Base-by-base conservation (phyloP, 83 land plant species). In the Larix sibirica region DNA sequence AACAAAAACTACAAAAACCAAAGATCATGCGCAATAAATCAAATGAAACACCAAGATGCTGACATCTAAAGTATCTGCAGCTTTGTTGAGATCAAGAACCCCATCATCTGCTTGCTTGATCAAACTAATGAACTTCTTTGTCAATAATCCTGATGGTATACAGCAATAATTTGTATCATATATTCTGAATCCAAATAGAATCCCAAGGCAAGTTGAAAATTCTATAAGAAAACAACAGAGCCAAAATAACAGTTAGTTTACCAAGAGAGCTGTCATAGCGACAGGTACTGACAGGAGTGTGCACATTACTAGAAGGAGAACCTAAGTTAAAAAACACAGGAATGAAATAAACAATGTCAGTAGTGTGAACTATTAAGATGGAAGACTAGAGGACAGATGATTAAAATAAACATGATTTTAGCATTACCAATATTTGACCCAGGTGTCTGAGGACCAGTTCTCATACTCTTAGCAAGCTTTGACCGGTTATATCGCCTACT, bases 241-340 rank as follows among this genome's bases (percentile, higher is more conserved):
- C 23, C 14, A 44, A 71, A 28, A 64, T 4, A 80, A 63, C 9
- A 80, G 33, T 7, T 81, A 38, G 20, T 81, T 87, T 89, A 94
- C 99, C 95, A 76, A 96, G 80, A 50, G 99, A 96, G 87, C 93
- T 96, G 87, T 96, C 99, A 92, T 95, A 95, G 20, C 99, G 94
- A 78, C 99, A 96, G 23, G 85, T 85, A 62, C 93, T 92, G 84
- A 78, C 91, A 12, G 98, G 98, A 83, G 97, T 94, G 26, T 83
- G 86, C 70, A 84, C 67, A 79, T 83, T 86, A 62, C 81, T 76
- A 18, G 91, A 75, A 62, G 97, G 93, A 16, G 97, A 91, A 38
- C 94, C 98, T 96, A 83, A 78, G 17, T 0, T 28, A 65, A 24
- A 20, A 58, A 83, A 60, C 7, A 42, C 16, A 87, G 26, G n/a